Evolutionary conservation across 495 filamentous ascomycete genomes (phyloP).

Genomic region (Penicillium desertorum): DNA sequence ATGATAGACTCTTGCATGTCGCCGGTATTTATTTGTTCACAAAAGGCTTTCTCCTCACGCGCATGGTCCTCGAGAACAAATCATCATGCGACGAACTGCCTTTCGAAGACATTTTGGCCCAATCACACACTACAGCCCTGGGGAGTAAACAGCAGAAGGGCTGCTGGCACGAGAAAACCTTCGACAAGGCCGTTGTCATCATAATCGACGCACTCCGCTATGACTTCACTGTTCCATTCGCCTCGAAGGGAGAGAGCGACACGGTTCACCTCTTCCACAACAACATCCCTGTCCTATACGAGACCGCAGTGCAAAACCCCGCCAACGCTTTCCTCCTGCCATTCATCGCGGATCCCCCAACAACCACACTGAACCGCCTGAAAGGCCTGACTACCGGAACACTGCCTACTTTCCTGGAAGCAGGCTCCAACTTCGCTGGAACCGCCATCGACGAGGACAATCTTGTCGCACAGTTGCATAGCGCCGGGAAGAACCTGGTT

Average conservation of each 20-base stretch:
- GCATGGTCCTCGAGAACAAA: constrained; percentile 83
- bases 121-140: constrained; percentile 33
- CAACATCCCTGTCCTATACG: constrained; percentile 80
- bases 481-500: constrained; percentile 79
- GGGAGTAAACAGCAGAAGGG: constrained; percentile 54
- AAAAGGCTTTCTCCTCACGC: constrained; percentile 92
- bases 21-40: constrained; percentile 89
- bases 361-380: constrained; percentile 84
- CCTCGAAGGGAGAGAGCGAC: constrained; percentile 47
- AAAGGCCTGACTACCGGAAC: constrained; percentile 96
- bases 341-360: constrained; percentile 97
- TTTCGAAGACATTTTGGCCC: constrained; percentile 43
- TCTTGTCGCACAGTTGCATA: constrained; percentile 75
- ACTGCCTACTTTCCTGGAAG: constrained; percentile 89
- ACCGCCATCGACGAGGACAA: constrained; percentile 99
- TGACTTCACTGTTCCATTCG: constrained; percentile 89
- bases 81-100: constrained; percentile 79
- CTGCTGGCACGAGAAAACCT: constrained; percentile 94
- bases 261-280: constrained; percentile 77
- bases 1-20: constrained; percentile 65
- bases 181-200: constrained; percentile 86
- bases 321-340: constrained; percentile 84
- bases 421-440: constrained; percentile 92
- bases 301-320: constrained; percentile 69
- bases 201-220: constrained; percentile 94